Evolutionary conservation across 805 yeast species (phyloP).

Genomic region (Cyberlindnera amylophila): DNA sequence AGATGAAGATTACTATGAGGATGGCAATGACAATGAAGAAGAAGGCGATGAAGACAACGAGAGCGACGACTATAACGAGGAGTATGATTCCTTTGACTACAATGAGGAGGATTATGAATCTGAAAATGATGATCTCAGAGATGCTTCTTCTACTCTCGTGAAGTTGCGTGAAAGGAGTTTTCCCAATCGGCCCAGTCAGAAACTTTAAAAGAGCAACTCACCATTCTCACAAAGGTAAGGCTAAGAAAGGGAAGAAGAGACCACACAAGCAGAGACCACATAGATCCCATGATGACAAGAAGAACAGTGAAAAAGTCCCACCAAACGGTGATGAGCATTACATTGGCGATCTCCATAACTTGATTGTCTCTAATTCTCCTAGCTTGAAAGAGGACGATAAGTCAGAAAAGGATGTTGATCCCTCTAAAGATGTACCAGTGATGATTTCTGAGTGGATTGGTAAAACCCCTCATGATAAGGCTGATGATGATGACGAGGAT

Average conservation of each 20-base stretch:
- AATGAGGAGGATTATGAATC: constrained; percentile 2
- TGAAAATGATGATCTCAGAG: background rate
- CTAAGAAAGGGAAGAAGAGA: background rate
- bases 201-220: background rate
- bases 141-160: background rate
- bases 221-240: constrained; percentile 5
- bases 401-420: too few relatives aligned
- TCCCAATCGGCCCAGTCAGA: constrained; percentile 9
- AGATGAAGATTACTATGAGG: constrained; percentile 24
- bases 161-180: background rate
- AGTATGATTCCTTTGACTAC: background rate
- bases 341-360: constrained; percentile 13
- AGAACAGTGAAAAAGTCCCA: constrained; percentile 1
- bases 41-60: constrained; percentile 16
- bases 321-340: background rate
- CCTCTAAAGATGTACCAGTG: constrained; percentile 2
- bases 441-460: constrained; percentile 10
- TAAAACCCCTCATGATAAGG: background rate
- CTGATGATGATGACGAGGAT: background rate
- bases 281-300: constrained; percentile 7
- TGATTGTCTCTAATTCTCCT: constrained; percentile 15
- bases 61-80: background rate
- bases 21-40: constrained; percentile 13
- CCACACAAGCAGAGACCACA: too few relatives aligned
- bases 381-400: background rate